Percentiles rank a stretch among this genome's conserved stretches.
Evolutionary conservation across 345 rosid species (phyloP).

Genomic region (Citrus inodora): DNA sequence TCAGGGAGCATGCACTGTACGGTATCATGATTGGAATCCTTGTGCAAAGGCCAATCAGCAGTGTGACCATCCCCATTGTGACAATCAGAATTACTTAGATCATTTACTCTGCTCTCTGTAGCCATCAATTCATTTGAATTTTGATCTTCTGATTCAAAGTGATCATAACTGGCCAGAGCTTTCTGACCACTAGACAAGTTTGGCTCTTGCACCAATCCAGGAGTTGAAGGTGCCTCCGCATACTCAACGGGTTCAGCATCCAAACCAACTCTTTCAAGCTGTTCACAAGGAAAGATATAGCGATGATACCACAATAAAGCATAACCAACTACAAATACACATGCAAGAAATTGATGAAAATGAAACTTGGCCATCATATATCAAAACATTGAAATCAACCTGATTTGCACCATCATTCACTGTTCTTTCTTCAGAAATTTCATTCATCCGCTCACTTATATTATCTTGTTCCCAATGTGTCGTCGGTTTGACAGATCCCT

Average conservation of each 20-base stretch:
- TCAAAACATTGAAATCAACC: constrained; percentile 32
- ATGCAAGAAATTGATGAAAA: constrained; percentile 5
- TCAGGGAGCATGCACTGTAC: constrained; percentile 24
- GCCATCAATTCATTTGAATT: constrained; percentile 30
- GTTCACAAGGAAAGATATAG: constrained; percentile 19
- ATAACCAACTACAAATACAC: neutral
- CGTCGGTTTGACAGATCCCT: constrained; percentile 35
- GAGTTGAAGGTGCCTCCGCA: constrained; percentile 92
- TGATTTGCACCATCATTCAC: constrained; percentile 47
- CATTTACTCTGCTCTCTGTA: constrained; percentile 31
- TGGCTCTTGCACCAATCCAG: constrained; percentile 79
- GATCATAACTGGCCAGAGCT: constrained; percentile 61
- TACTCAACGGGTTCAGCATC: constrained; percentile 53
- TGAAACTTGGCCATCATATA: neutral
- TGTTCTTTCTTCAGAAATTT: constrained; percentile 38
- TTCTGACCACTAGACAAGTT: constrained; percentile 62
- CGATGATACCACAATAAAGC: neutral
- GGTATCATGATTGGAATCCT: constrained; percentile 27
- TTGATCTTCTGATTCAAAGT: constrained; percentile 55
- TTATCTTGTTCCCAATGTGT: constrained; percentile 29
- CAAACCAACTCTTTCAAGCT: constrained; percentile 47
- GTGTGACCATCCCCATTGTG: constrained; percentile 23
- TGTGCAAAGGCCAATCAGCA: constrained; percentile 26
- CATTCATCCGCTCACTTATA: constrained; percentile 19
- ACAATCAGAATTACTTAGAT: constrained; percentile 28